Conservation (phyloP, 495 filamentous ascomycete genomes). For the Gamarada debralockiae region DNA sequence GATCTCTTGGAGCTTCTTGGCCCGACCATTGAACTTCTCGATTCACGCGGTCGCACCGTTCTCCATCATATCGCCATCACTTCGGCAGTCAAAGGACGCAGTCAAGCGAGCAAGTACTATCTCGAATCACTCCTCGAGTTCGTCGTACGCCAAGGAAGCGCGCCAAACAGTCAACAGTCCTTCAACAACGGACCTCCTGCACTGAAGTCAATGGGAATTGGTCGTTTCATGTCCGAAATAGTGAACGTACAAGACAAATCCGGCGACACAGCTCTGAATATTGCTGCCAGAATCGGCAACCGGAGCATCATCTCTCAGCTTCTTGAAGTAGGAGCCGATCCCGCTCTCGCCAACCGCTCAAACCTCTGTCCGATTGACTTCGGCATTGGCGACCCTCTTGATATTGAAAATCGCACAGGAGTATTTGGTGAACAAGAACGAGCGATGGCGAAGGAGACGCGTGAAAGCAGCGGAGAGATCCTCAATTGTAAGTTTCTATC, state of each 20-base stretch:
- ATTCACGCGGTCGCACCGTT: constrained; percentile 85
- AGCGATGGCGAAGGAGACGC: constrained; percentile 31
- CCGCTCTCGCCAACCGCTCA: constrained; percentile 81
- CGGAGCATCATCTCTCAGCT: constrained; percentile 88
- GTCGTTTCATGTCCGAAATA: constrained; percentile 90
- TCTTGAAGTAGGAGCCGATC: constrained; percentile 87
- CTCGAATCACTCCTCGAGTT: constrained; percentile 90
- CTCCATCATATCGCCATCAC: constrained; percentile 95
- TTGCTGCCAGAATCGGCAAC: constrained; percentile 87
- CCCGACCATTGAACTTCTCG: constrained; percentile 84
- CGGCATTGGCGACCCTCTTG: constrained; percentile 65
- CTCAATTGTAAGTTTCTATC: constrained; percentile 55
- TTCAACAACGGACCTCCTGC: constrained; percentile 30
- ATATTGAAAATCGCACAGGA: constrained; percentile 34
- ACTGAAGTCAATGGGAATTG: constrained; percentile 69
- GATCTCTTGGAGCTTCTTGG: constrained; percentile 84
- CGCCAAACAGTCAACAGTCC: constrained; percentile 52
- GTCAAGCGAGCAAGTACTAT: constrained; percentile 83
- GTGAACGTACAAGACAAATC: constrained; percentile 90
- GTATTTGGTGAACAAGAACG: constrained; percentile 14
- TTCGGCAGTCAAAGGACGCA: constrained; percentile 86
- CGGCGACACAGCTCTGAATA: constrained; percentile 91
- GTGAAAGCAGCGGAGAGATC: constrained; percentile 65
- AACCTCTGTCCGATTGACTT: constrained; percentile 86
- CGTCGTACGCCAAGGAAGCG: constrained; percentile 78